Conservation (phyloP, 768 basidiomycete species). For the Xanthoconium stramineum region DNA sequence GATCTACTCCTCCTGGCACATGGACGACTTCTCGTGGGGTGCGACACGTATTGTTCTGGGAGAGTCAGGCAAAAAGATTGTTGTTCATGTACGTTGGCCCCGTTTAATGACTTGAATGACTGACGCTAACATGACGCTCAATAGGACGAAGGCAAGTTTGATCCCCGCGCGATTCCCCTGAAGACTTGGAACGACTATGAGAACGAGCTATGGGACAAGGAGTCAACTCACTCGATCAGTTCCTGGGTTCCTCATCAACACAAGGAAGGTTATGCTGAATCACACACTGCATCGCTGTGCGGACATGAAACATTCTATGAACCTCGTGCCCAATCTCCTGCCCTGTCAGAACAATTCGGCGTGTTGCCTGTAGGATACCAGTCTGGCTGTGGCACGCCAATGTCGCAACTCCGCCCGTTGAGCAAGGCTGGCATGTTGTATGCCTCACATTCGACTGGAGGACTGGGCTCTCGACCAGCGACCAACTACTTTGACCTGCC, state of each 20-base stretch:
- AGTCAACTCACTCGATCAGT: constrained; percentile 92
- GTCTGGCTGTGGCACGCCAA: constrained; percentile 73
- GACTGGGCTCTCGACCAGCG: constrained; percentile 58
- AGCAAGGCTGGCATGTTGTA: constrained; percentile 41
- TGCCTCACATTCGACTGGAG: constrained; percentile 59
- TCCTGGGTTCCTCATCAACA: constrained; percentile 84
- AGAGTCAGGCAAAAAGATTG: constrained; percentile 92
- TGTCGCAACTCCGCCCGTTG: constrained; percentile 40
- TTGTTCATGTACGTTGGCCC: constrained; percentile 73
- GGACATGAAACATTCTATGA: constrained; percentile 89
- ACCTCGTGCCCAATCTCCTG: constrained; percentile 67
- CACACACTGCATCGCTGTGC: constrained; percentile 75
- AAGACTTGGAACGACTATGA: constrained; percentile 98
- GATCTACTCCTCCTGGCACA: constrained; percentile 93
- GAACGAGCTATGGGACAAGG: constrained; percentile 97
- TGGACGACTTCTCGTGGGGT: constrained; percentile 99
- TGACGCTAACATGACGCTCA: constrained; percentile 4
- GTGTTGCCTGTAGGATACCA: constrained; percentile 63
- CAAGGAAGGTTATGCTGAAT: constrained; percentile 75
- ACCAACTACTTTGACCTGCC: constrained; percentile 79
- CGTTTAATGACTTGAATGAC: not conserved
- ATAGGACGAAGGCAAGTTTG: constrained; percentile 97
- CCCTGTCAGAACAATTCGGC: constrained; percentile 61
- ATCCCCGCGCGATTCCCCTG: constrained; percentile 87
- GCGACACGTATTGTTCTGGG: constrained; percentile 88